A percentile compares a stretch with the other conserved stretches of the same genome.
Conservation (phyloP, 176 grass and related monocot genomes). For the Aegilops umbellulata region DNA sequence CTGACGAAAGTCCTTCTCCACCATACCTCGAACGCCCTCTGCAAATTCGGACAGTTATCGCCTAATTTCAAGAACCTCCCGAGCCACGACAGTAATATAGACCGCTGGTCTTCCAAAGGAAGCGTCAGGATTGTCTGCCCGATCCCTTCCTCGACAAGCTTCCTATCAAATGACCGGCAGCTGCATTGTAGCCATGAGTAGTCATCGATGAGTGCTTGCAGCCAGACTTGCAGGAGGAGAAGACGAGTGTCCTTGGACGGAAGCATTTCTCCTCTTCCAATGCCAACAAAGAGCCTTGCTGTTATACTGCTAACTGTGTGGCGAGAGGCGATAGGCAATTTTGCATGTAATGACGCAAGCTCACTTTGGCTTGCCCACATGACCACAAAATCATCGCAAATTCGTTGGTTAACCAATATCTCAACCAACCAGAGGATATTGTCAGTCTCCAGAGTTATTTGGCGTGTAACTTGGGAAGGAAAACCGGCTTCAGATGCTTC, state of each 20-base stretch:
- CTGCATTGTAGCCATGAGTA: slow-evolving; percentile 76
- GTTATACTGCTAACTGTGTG: slow-evolving; percentile 66
- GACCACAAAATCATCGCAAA: slow-evolving; percentile 57
- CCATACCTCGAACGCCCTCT: slow-evolving; percentile 94
- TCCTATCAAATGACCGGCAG: slow-evolving; percentile 72
- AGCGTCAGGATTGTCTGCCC: slow-evolving; percentile 86
- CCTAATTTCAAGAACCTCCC: slow-evolving; percentile 70
- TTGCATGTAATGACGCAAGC: slow-evolving; percentile 56
- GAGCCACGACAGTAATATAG: slow-evolving; percentile 67
- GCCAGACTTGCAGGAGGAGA: slow-evolving; percentile 61
- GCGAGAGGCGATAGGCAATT: slow-evolving; percentile 45
- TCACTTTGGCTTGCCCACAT: slow-evolving; percentile 63
- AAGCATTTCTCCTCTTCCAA: slow-evolving; percentile 87
- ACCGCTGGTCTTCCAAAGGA: slow-evolving; percentile 69
- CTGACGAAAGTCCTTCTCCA: slow-evolving; percentile 93
- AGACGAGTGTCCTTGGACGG: slow-evolving; percentile 55
- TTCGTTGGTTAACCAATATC: slow-evolving; percentile 52
- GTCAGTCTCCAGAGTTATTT: slow-evolving; percentile 71
- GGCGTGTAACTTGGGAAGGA: slow-evolving; percentile 28
- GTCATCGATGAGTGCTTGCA: slow-evolving; percentile 84
- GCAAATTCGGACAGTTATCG: slow-evolving; percentile 77
- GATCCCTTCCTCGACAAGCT: slow-evolving; percentile 78
- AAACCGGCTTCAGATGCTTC: slow-evolving; percentile 53
- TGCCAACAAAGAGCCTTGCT: slow-evolving; percentile 70
- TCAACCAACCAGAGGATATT: slow-evolving; percentile 89